Conservation (phyloP, 306 rosid genomes). For the Pyrus communis region DNA sequence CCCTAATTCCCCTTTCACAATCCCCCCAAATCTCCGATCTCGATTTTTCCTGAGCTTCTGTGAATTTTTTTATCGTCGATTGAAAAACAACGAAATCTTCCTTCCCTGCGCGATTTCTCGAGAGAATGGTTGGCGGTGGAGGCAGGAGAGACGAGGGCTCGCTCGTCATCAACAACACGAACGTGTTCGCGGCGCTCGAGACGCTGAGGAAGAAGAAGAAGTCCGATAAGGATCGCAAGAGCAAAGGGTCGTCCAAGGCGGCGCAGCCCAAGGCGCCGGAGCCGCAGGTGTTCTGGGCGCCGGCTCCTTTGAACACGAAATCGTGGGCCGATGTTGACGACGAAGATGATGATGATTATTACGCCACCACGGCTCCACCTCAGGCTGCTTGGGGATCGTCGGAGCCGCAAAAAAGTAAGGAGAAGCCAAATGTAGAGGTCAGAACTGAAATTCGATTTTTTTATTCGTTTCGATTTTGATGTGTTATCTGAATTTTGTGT, state of each 20-base stretch:
- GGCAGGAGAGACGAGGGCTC: conserved; percentile 85
- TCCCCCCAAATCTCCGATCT: not conserved
- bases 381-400: conserved; percentile 54
- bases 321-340: conserved; percentile 95
- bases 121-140: conserved; percentile 75
- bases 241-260: conserved; percentile 46
- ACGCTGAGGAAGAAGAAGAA: conserved; percentile 87
- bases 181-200: conserved; percentile 88
- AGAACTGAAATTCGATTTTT: not conserved
- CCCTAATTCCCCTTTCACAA: conserved; percentile 1
- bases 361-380: conserved; percentile 66
- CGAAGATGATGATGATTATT: conserved; percentile 78
- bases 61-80: not conserved
- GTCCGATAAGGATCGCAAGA: conserved; percentile 73
- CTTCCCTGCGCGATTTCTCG: too few relatives aligned
- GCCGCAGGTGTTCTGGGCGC: conserved; percentile 69
- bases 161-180: conserved; percentile 61
- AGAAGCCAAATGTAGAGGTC: conserved; percentile 52
- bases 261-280: conserved; percentile 43
- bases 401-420: conserved; percentile 44
- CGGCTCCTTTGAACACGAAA: conserved; percentile 56
- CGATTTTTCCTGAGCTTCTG: not conserved
- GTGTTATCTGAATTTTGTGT: not conserved
- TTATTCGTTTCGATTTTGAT: not conserved
- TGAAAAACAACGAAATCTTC: not conserved